These are phyloP conservation scores for Martensiomyces pterosporus DNA, from an alignment of 192 early-diverging fungal species.

Conservation along the genomic window DNA sequence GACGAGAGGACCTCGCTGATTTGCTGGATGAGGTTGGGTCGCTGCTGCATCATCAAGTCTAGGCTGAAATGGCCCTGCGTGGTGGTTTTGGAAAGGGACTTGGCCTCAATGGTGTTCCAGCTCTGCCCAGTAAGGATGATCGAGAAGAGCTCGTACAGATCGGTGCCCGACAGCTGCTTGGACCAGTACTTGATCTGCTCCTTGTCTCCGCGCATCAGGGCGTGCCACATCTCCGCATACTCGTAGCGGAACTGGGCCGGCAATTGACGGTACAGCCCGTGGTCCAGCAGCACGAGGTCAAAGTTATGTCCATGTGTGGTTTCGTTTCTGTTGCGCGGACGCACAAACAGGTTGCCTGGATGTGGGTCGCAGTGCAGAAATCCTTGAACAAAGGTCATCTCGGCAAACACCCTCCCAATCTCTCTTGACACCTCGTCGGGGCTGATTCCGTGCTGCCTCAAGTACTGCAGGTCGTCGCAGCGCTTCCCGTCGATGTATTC, in stretches of 20 bases:
- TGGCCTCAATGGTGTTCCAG: conserved; percentile 65
- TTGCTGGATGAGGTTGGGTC: conserved; percentile 60
- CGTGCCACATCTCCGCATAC: conserved; percentile 87
- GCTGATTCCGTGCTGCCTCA: conserved; percentile 68
- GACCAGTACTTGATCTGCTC: conserved; percentile 64
- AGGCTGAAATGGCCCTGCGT: conserved; percentile 50
- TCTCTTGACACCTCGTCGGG: conserved; percentile 70
- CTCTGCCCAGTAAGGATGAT: conserved; percentile 83
- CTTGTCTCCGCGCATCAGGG: conserved; percentile 76
- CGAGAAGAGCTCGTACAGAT: conserved; percentile 81
- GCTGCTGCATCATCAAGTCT: conserved; percentile 53
- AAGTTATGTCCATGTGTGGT: conserved; percentile 68
- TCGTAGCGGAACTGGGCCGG: conserved; percentile 66
- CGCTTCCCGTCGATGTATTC: conserved; percentile 72
- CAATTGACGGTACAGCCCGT: conserved; percentile 85
- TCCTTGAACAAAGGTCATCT: conserved; percentile 88
- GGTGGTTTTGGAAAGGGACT: conserved; percentile 35
- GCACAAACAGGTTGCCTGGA: conserved; percentile 82
- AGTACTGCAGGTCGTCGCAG: conserved; percentile 72
- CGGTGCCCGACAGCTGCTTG: conserved; percentile 64
- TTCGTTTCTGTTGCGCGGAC: conserved; percentile 41
- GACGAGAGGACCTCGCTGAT: conserved; percentile 77
- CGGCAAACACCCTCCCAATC: conserved; percentile 70
- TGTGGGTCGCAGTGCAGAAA: conserved; percentile 93
- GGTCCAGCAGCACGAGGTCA: conserved; percentile 81